Percentiles rank a stretch among this genome's conserved stretches.
phyloP scores from a whole-genome alignment of 345 rosid genomes.

The Clarkia xantiana region DNA sequence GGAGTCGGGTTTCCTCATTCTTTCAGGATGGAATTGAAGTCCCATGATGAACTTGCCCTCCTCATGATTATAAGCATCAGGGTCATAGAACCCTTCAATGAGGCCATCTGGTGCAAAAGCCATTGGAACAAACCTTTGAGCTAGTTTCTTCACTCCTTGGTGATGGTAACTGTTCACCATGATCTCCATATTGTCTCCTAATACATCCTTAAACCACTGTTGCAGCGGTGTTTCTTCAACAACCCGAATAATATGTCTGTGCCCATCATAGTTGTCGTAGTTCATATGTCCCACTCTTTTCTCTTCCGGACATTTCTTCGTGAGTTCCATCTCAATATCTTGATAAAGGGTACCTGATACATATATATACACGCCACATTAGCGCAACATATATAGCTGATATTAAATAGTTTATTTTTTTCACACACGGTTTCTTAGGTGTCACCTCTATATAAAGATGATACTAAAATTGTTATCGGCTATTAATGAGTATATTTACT shows the following conservation, averaged over 20 bases:
- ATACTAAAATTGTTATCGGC: no score
- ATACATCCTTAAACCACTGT: slow-evolving; percentile 49
- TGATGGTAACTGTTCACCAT: slow-evolving; percentile 81
- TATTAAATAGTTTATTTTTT: no score
- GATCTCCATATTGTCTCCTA: slow-evolving; percentile 43
- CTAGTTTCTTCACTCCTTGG: slow-evolving; percentile 72
- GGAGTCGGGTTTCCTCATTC: slow-evolving; percentile 44
- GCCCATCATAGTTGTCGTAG: slow-evolving; percentile 67
- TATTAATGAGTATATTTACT: no score
- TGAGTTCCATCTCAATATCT: slow-evolving; percentile 50
- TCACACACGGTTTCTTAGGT: no score
- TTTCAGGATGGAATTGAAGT: slow-evolving; percentile 78
- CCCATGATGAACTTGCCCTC: slow-evolving; percentile 82
- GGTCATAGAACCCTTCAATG: slow-evolving; percentile 86
- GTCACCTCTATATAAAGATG: no score
- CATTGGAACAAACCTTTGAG: slow-evolving; percentile 61
- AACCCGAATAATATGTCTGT: slow-evolving; percentile 45
- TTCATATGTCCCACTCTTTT: slow-evolving; percentile 42
- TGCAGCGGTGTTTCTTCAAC: slow-evolving; percentile 50
- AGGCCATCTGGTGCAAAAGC: slow-evolving; percentile 74
- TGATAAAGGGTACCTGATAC: slow-evolving; percentile 38
- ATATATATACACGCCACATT: no score
- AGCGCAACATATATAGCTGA: no score
- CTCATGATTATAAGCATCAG: slow-evolving; percentile 51
- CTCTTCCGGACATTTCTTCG: slow-evolving; percentile 15